Evolutionary conservation across 495 filamentous ascomycete species (phyloP).

Genomic region (Lindgomyces ingoldianus): DNA sequence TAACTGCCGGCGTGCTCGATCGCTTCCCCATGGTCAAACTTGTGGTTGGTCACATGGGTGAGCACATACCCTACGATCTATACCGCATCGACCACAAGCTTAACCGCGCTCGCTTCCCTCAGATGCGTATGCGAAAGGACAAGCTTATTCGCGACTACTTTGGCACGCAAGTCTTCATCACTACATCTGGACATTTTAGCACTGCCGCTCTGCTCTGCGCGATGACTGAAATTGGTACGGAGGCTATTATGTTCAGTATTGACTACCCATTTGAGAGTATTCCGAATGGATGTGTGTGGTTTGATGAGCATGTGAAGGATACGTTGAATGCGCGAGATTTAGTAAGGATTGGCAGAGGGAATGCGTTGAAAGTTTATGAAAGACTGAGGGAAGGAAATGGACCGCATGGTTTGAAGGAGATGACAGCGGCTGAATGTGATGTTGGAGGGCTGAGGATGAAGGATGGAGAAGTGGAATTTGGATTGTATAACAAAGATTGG

Average conservation of each 20-base stretch:
- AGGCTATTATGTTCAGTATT: constrained; percentile 32
- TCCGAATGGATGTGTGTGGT: constrained; percentile 34
- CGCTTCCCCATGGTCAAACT: constrained; percentile 59
- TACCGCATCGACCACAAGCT: constrained; percentile 63
- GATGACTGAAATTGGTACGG: constrained; percentile 18
- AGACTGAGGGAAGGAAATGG: constrained; percentile 1
- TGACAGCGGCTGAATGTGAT: constrained; percentile 13
- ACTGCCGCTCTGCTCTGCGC: constrained; percentile 50
- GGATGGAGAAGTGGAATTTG: constrained; percentile 28
- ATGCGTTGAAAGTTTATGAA: constrained; percentile 22
- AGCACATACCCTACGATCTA: constrained; percentile 65
- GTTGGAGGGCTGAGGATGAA: constrained; percentile 21
- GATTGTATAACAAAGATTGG: constrained; percentile 28
- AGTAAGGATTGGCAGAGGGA: constrained; percentile 24
- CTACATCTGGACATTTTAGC: constrained; percentile 63
- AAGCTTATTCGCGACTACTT: constrained; percentile 52
- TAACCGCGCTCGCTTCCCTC: constrained; percentile 17
- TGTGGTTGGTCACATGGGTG: constrained; percentile 67
- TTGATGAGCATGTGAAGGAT: constrained; percentile 26
- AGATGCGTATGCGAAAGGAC: constrained; percentile 23
- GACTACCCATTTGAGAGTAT: constrained; percentile 40
- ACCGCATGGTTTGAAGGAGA: constrained; percentile 9
- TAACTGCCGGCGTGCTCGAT: constrained; percentile 56
- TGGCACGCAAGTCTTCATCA: constrained; percentile 64
- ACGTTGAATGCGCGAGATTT: constrained; percentile 20